Percentiles rank a stretch among this genome's conserved stretches.
Evolutionary conservation across 148 eudicot genomes (phyloP).

Genomic region (Persicaria tinctoria): DNA sequence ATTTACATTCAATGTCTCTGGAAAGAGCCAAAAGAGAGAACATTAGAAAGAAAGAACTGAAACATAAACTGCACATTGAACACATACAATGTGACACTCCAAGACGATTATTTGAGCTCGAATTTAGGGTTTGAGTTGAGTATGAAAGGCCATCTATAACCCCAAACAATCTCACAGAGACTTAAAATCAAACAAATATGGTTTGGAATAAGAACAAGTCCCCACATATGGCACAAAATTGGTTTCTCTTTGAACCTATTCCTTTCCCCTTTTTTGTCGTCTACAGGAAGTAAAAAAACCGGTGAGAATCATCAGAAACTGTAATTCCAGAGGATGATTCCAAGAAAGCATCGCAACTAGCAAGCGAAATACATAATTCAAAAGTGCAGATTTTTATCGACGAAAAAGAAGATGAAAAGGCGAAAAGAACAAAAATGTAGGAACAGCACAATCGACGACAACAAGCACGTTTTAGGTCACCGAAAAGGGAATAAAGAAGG

Average conservation of each 20-base stretch:
- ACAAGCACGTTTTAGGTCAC: background rate
- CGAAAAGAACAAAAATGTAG: background rate
- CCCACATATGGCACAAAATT: background rate
- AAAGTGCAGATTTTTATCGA: background rate
- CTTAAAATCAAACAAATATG: too few species aligned
- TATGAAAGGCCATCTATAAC: too few species aligned
- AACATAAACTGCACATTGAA: too few species aligned
- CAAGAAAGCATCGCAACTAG: background rate
- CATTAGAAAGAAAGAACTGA: background rate
- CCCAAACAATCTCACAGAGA: too few species aligned
- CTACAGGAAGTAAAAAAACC: background rate
- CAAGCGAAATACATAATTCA: background rate
- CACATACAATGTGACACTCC: too few species aligned
- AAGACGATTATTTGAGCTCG: too few species aligned
- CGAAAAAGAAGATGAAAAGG: background rate
- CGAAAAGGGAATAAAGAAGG: background rate
- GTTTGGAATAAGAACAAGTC: background rate
- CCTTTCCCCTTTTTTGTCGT: background rate
- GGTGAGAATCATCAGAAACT: background rate
- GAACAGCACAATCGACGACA: background rate
- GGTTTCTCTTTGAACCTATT: background rate
- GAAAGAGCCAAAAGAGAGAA: background rate
- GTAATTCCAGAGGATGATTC: background rate
- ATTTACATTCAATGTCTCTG: slow-evolving; percentile 14
- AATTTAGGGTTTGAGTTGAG: too few species aligned